Base-by-base conservation (phyloP, 2,329 filamentous ascomycete species). In the Orbilia brochopaga region DNA sequence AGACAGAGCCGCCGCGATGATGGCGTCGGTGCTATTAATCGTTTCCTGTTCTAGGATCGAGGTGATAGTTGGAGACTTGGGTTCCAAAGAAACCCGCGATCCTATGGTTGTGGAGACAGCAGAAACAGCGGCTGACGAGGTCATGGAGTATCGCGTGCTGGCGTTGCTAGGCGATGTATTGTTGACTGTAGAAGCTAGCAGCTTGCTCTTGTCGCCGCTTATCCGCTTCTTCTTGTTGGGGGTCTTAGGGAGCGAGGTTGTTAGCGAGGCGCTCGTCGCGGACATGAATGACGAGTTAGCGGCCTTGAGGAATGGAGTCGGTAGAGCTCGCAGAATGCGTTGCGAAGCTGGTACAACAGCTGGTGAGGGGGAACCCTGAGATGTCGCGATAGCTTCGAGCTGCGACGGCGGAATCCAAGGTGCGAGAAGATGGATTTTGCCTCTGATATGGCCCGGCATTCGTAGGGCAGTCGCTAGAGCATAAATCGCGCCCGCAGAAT, bases 401-500 rank as follows among this genome's bases (percentile, higher is more conserved):
- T 96, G 92, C 2, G 91, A 97, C 0, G 94, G 94, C 0, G 94
- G 94, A 52, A 99, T 97, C 94, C 92, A 97, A 0, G 94, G 94
- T 0, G 94, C 93, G 7, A 99, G 84, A 1, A 99, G 85, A 79
- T 99, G 94, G 62, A 99, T 94, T 59, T 91, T 89, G 19, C 94
- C 94, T 4, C 92, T 89, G 73, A 99, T 95, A 77, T 97, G 91
- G 77, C 97, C 92, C 2, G 94, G 94, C 86, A 99, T 96, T 50
- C 94, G 90, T 50, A 99, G 83, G 0, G 94, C 94, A 0, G 94
- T 97, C 0, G 94, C 94, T 17, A 99, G 85, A 1, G 94, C 94
- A 78, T 99, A 99, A 58, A 99, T 96, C n/a, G 94, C 93, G 15
- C 94, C 94, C 0, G 94, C 94, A 0, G 93, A 97, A 79, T 99